phyloP scores from a whole-genome alignment of 208 protist species.

The Borovskyia barvae region DNA sequence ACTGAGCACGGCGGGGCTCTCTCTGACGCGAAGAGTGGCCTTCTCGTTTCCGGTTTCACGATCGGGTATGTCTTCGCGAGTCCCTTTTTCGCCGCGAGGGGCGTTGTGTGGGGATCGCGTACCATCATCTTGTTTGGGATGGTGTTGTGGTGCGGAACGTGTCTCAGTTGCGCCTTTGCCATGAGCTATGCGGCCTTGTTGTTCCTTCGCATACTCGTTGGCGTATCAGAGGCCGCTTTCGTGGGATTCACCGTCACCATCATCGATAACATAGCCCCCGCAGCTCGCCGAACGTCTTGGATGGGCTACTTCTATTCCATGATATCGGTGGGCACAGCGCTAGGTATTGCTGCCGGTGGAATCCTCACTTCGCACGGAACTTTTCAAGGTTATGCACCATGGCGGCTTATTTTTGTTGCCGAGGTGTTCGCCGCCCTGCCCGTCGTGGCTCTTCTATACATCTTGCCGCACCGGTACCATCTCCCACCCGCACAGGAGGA shows the following conservation, averaged over 20 bases:
- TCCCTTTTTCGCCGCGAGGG: conserved; percentile 64
- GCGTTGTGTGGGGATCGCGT: conserved; percentile 27
- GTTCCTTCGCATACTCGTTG: conserved; percentile 52
- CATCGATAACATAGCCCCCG: conserved; percentile 80
- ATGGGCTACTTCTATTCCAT: conserved; percentile 85
- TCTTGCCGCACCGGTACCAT: conserved; percentile 35
- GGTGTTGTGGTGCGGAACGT: conserved; percentile 51
- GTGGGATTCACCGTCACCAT: conserved; percentile 78
- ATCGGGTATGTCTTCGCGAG: conserved; percentile 72
- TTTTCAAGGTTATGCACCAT: conserved; percentile 26
- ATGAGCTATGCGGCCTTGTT: conserved; percentile 53
- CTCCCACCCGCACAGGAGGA: neutral
- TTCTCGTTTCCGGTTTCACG: conserved; percentile 78
- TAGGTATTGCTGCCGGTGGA: conserved; percentile 71
- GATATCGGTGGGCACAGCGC: conserved; percentile 79
- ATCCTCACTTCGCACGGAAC: conserved; percentile 29
- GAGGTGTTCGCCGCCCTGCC: conserved; percentile 54
- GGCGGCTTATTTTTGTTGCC: conserved; percentile 51
- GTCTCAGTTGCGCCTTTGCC: conserved; percentile 43
- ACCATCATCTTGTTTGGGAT: conserved; percentile 59
- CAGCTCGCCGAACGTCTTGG: conserved; percentile 56
- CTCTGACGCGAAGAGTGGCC: conserved; percentile 49
- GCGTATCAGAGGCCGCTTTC: conserved; percentile 83
- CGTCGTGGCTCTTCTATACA: conserved; percentile 31
- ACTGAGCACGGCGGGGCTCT: conserved; percentile 2